A percentile compares a stretch with the other conserved stretches of the same genome.
These are phyloP conservation scores for Haplosporangium gracile DNA, from an alignment of 192 early-diverging fungal genomes.

Conservation along the genomic window DNA sequence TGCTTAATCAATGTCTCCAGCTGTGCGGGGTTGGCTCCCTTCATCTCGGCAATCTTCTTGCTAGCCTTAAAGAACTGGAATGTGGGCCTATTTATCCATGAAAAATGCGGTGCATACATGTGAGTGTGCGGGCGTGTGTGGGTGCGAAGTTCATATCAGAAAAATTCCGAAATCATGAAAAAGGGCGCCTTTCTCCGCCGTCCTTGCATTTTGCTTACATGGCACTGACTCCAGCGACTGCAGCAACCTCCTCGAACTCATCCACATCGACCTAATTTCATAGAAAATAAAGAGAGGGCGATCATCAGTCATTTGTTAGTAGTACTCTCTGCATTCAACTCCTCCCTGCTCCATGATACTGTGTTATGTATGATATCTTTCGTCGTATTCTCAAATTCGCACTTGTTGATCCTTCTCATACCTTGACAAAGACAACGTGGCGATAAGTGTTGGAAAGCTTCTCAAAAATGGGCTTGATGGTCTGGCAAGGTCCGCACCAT, in stretches of 20 bases:
- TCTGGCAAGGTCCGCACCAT: slow-evolving; percentile 65
- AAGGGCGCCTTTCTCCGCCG: background rate
- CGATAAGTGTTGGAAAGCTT: slow-evolving; percentile 62
- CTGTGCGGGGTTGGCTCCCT: slow-evolving; percentile 82
- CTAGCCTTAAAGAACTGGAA: slow-evolving; percentile 88
- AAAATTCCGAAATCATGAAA: background rate
- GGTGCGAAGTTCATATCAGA: background rate
- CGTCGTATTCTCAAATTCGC: background rate
- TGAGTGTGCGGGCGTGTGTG: background rate
- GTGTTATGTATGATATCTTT: background rate
- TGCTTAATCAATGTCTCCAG: slow-evolving; percentile 80
- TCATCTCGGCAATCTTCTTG: slow-evolving; percentile 80
- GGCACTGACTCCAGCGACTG: slow-evolving; percentile 54
- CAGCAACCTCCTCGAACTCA: slow-evolving; percentile 57
- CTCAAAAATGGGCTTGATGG: slow-evolving; percentile 66
- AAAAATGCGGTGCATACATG: background rate
- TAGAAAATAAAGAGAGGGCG: background rate
- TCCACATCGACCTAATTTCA: slow-evolving; percentile 60
- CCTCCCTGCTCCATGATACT: background rate
- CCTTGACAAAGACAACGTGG: slow-evolving; percentile 67
- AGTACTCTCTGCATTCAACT: no score
- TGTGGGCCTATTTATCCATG: slow-evolving; percentile 75
- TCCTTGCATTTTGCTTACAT: slow-evolving; percentile 54
- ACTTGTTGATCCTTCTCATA: slow-evolving; percentile 17
- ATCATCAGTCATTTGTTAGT: background rate